phyloP scores from a whole-genome alignment of 225 moss, liverwort and hornwort species.

The Sphagnum tenellum region DNA sequence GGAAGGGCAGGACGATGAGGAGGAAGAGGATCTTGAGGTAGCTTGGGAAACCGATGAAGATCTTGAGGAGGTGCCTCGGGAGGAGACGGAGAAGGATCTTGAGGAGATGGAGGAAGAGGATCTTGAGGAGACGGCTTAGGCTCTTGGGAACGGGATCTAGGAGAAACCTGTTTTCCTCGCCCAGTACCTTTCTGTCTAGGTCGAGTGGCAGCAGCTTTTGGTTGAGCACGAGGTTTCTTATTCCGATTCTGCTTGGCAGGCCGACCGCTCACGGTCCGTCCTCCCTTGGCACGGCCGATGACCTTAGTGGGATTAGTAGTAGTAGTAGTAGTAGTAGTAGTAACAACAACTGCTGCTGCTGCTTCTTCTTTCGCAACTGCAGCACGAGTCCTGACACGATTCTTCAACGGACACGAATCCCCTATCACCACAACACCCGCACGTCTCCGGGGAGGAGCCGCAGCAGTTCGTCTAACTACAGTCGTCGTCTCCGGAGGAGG shows the following conservation, averaged over 20 bases:
- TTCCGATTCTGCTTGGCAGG: slow-evolving; percentile 21
- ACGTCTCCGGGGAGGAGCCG: slow-evolving; percentile 21
- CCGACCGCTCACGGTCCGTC: slow-evolving; percentile 15
- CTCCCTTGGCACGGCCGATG: slow-evolving; percentile 17
- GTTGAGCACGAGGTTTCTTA: slow-evolving; percentile 17
- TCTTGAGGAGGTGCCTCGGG: no score
- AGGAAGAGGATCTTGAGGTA: no score
- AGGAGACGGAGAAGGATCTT: slow-evolving; percentile 27
- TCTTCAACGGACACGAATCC: slow-evolving; percentile 14
- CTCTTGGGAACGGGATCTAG: slow-evolving; percentile 25
- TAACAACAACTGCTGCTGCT: slow-evolving; percentile 16
- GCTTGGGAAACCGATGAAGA: no score
- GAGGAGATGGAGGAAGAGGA: neutral
- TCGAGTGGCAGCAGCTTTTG: slow-evolving; percentile 8
- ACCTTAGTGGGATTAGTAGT: slow-evolving; percentile 1
- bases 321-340: no score
- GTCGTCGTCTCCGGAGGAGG: slow-evolving; percentile 9
- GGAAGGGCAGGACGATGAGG: neutral
- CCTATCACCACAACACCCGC: slow-evolving; percentile 9
- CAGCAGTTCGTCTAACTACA: slow-evolving; percentile 26
- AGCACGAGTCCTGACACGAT: slow-evolving; percentile 47
- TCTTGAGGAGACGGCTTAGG: slow-evolving; percentile 2
- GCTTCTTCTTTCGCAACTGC: slow-evolving; percentile 47
- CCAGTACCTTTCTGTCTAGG: slow-evolving; percentile 20
- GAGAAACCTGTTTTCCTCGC: slow-evolving; percentile 21